Evolutionary conservation across 345 rosid species (phyloP).

Genomic region (Melastoma malabathricum): DNA sequence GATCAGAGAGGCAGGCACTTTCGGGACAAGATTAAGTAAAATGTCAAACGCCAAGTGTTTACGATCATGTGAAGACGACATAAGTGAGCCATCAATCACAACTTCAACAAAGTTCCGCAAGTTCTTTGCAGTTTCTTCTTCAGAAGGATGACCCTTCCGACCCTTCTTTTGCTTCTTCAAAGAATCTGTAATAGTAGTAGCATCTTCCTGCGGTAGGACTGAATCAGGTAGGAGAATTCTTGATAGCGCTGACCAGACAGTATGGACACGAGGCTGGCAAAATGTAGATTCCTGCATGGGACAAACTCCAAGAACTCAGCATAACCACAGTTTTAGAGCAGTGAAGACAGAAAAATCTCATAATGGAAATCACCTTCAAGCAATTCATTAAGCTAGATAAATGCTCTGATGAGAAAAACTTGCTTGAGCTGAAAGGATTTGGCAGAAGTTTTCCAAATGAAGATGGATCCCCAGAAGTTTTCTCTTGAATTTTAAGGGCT

Average conservation of each 20-base stretch:
- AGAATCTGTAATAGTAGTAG: slow-evolving; percentile 40
- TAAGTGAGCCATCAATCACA: slow-evolving; percentile 63
- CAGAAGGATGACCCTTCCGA: slow-evolving; percentile 57
- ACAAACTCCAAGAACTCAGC: slow-evolving; percentile 57
- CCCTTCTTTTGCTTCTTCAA: slow-evolving; percentile 66
- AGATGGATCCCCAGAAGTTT: slow-evolving; percentile 28
- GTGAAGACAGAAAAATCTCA: neutral
- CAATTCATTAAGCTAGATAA: slow-evolving; percentile 50
- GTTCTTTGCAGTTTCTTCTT: slow-evolving; percentile 60
- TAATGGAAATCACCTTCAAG: slow-evolving; percentile 50
- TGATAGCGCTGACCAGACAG: slow-evolving; percentile 66
- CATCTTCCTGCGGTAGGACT: slow-evolving; percentile 57
- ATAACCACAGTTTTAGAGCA: neutral
- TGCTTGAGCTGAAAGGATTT: slow-evolving; percentile 54
- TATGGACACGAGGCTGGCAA: slow-evolving; percentile 93
- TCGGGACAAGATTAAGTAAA: slow-evolving; percentile 66
- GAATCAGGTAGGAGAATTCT: slow-evolving; percentile 67
- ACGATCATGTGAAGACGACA: slow-evolving; percentile 86
- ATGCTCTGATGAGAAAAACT: slow-evolving; percentile 59
- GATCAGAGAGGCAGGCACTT: slow-evolving; percentile 60
- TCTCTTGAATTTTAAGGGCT: slow-evolving; percentile 57
- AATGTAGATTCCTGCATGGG: slow-evolving; percentile 74
- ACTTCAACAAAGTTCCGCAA: slow-evolving; percentile 44
- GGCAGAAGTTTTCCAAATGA: slow-evolving; percentile 60
- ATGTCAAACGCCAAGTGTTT: slow-evolving; percentile 83